Percentiles rank a stretch among this genome's conserved stretches.
phyloP scores from a whole-genome alignment of 1,139 yeast genomes.

The Eremothecium sinecaudum region DNA sequence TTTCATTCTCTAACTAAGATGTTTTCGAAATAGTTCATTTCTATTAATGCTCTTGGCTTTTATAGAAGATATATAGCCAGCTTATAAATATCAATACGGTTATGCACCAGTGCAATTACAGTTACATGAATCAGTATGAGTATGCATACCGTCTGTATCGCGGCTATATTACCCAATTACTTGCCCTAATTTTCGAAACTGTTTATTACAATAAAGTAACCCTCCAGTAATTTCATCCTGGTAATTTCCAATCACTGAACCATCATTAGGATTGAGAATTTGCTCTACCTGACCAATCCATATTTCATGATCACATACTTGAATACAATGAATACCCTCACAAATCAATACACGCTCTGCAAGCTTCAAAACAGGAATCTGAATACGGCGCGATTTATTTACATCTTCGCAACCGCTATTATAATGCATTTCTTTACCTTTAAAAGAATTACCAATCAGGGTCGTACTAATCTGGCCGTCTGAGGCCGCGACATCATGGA shows the following conservation, averaged over 20 bases:
- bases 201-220: constrained; percentile 52
- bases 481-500: constrained; percentile 12
- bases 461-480: background rate
- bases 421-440: background rate
- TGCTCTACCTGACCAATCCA: constrained; percentile 70
- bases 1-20: constrained; percentile 31
- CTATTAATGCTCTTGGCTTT: too few species aligned
- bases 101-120: background rate
- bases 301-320: constrained; percentile 73
- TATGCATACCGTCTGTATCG: too few species aligned
- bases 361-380: constrained; percentile 50
- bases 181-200: constrained; percentile 49
- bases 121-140: background rate
- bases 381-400: constrained; percentile 13
- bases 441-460: too few species aligned
- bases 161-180: background rate
- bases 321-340: constrained; percentile 42
- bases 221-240: constrained; percentile 44
- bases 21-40: constrained; percentile 29
- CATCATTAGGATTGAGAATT: constrained; percentile 27
- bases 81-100: too few species aligned
- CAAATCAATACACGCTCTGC: constrained; percentile 63
- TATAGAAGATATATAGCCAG: too few species aligned
- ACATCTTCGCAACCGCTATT: background rate
- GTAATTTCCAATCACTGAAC: constrained; percentile 23